phyloP scores from a whole-genome alignment of 2,329 filamentous ascomycete genomes.

The Colletotrichum neosansevieriae region DNA sequence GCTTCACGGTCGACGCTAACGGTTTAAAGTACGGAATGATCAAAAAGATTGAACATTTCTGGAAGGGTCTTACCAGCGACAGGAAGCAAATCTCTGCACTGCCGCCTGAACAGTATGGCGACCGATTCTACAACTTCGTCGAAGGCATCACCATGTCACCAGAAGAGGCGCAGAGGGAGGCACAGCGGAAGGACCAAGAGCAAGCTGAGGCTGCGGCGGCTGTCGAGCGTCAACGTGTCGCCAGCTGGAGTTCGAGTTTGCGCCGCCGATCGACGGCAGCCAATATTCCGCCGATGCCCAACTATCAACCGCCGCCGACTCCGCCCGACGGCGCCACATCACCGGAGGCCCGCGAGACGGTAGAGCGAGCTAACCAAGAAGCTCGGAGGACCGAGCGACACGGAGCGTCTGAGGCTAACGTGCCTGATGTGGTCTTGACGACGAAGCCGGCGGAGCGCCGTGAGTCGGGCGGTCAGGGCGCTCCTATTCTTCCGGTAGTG shows the following conservation, averaged over 20 bases:
- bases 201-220: slow-evolving; percentile 58
- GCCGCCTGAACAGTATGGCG: slow-evolving; percentile 89
- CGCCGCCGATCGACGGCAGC: slow-evolving; percentile 49
- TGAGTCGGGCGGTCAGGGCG: slow-evolving; percentile 67
- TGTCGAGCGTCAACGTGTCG: slow-evolving; percentile 50
- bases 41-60: slow-evolving; percentile 96
- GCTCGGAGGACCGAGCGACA: slow-evolving; percentile 51
- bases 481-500: slow-evolving; percentile 79
- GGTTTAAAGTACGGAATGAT: slow-evolving; percentile 84
- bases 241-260: slow-evolving; percentile 53
- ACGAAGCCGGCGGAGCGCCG: slow-evolving; percentile 56
- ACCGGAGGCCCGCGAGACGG: slow-evolving; percentile 54
- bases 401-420: slow-evolving; percentile 58
- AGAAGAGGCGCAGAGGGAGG: slow-evolving; percentile 83
- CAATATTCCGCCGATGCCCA: slow-evolving; percentile 57
- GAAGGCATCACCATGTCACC: slow-evolving; percentile 89
- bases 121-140: slow-evolving; percentile 94
- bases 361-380: slow-evolving; percentile 55
- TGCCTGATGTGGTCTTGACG: slow-evolving; percentile 72
- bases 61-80: slow-evolving; percentile 90
- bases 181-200: slow-evolving; percentile 69
- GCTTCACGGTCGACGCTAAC: slow-evolving; percentile 25
- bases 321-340: slow-evolving; percentile 49
- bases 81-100: slow-evolving; percentile 92
- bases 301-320: slow-evolving; percentile 59